These are phyloP conservation scores for Abrus precatorius DNA, from an alignment of 306 rosid species.

Conservation along the genomic window DNA sequence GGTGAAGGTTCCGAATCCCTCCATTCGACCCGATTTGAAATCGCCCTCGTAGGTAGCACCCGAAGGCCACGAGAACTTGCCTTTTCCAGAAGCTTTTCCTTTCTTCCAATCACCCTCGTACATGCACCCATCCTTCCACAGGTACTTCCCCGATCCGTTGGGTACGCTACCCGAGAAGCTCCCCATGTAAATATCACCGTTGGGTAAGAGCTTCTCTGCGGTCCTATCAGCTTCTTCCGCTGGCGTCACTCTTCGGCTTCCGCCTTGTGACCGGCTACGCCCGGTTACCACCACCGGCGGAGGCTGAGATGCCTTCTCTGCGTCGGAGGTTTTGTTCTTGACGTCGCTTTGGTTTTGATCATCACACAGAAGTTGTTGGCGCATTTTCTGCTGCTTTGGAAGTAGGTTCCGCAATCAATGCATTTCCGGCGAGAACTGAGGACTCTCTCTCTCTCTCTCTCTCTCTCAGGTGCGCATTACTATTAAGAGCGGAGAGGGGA, in stretches of 20 bases:
- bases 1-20: constrained; percentile 79
- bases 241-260: constrained; percentile 75
- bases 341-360: constrained; percentile 48
- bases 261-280: constrained; percentile 65
- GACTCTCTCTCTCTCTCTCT: neutral
- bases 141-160: constrained; percentile 86
- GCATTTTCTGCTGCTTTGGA: constrained; percentile 70
- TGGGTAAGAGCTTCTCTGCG: constrained; percentile 61
- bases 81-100: constrained; percentile 92
- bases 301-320: constrained; percentile 45
- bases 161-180: constrained; percentile 75
- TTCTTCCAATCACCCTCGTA: constrained; percentile 92
- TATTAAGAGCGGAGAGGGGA: neutral
- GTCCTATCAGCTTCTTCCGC: constrained; percentile 36
- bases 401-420: constrained; percentile 35
- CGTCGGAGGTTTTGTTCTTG: constrained; percentile 55
- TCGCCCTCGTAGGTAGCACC: constrained; percentile 93
- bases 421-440: constrained; percentile 40
- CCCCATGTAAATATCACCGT: constrained; percentile 94
- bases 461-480: neutral
- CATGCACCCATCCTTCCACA: constrained; percentile 95
- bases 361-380: constrained; percentile 58
- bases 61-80: constrained; percentile 94
- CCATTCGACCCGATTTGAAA: constrained; percentile 96
- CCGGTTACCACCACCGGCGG: constrained; percentile 39